Base-by-base conservation (phyloP, 164 flowering plant species). In the Paratinospora sagittata region DNA sequence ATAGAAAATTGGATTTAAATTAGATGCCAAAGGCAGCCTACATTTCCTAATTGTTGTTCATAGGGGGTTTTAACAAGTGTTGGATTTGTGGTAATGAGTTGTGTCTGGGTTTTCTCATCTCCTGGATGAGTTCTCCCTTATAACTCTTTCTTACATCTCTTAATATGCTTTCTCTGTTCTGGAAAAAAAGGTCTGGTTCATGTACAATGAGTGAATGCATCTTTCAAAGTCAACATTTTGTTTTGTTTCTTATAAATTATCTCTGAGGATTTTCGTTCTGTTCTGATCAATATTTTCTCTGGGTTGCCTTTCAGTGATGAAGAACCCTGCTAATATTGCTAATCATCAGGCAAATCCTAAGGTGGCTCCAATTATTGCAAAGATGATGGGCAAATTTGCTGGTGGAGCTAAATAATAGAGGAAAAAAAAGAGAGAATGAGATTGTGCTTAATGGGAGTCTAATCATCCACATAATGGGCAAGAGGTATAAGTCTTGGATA, bases 341-440 rank as follows among this genome's bases (percentile, higher is more conserved):
- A 91, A 95, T 87, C 97, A 95, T 77, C 97, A 92, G 75, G 78
- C 80, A 21, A 93, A 95, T 72, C 99, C 99, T 24, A 95, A 90
- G 80, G 97, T 95, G 73, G 99, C 96, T 72, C 99, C 99, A n/a
- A 74, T 95, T 39, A 88, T 95, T 75, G 87, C 91, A 24, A 92
- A 95, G 84, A 92, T 95, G 97, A 91, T 95, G 99, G 30, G 81
- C 76, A 90, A 91, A 75, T 95, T 95, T 76, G 91, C 77, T 1
- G 93, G 96, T 1, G 93, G 96, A 58, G 77, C 90, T 14, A 67
- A 85, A 81, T 90, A 68, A n/a, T 47, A 55, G 3, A 55, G 34
- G 34, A 1, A 55, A 6, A 21, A 41, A 41, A 3, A 41, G 11
- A 41, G 45, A 19, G 61, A 23, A n/a, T 19, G 61, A 8, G 21